A percentile compares a stretch with the other conserved stretches of the same genome.
Conservation (phyloP, 1,139 yeast species). For the Geotrichum phurueaensis region DNA sequence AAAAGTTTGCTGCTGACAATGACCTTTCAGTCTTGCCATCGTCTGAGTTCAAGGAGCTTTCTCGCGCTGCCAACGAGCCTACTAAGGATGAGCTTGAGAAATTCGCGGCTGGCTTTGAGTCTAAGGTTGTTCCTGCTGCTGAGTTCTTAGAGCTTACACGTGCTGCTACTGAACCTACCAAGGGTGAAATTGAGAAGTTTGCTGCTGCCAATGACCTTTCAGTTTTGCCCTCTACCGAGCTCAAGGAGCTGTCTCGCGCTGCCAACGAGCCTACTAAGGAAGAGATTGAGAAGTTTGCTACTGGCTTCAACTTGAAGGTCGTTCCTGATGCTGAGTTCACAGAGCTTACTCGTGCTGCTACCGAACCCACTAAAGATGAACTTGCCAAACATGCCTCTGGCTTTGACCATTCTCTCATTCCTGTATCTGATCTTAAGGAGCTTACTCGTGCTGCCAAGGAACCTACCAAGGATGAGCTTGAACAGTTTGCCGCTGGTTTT, state of each 20-base stretch:
- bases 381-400: conserved; percentile 31
- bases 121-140: conserved; percentile 37
- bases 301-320: conserved; percentile 12
- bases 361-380: conserved; percentile 20
- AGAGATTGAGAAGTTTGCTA: conserved; percentile 21
- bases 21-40: conserved; percentile 7
- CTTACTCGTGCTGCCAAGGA: conserved; percentile 18
- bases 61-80: conserved; percentile 22
- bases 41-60: conserved; percentile 12
- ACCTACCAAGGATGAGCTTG: conserved; percentile 26
- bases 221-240: conserved; percentile 8
- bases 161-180: conserved; percentile 8
- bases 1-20: conserved; percentile 10
- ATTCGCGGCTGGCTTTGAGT: conserved; percentile 17
- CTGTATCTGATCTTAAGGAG: conserved; percentile 2
- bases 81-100: conserved; percentile 21
- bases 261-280: conserved; percentile 25
- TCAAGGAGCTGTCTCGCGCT: conserved; percentile 3
- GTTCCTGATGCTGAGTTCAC: conserved; percentile 7
- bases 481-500: conserved; percentile 28
- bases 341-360: conserved; percentile 18
- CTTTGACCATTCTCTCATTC: conserved; percentile 27
- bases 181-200: conserved; percentile 15
- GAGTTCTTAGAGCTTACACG: conserved; percentile 22
- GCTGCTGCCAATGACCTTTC: conserved; percentile 10